phyloP scores from a whole-genome alignment of 495 filamentous ascomycete species.

The Penicillium lagena region DNA sequence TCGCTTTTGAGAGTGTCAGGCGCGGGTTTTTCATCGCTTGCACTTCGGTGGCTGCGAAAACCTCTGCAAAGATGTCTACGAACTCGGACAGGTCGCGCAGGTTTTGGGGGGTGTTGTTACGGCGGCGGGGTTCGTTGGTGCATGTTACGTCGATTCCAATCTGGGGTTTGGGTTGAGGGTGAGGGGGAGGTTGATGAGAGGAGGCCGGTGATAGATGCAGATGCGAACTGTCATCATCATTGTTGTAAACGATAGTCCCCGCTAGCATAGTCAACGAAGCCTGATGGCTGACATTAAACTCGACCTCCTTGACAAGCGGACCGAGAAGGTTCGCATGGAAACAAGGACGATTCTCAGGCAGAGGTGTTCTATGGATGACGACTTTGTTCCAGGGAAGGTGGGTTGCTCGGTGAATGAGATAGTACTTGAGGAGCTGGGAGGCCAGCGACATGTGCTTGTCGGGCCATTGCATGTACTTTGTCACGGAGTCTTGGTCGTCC shows the following conservation, averaged over 20 bases:
- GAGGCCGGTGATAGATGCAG: too few species aligned
- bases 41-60: conserved; percentile 59
- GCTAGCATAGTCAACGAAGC: conserved; percentile 66
- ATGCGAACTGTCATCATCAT: too few species aligned
- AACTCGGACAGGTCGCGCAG: conserved; percentile 57
- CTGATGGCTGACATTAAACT: conserved; percentile 90
- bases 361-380: conserved; percentile 49
- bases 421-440: conserved; percentile 74
- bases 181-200: too few species aligned
- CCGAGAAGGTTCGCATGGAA: conserved; percentile 14
- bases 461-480: conserved; percentile 29
- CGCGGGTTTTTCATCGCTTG: conserved; percentile 49
- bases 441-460: conserved; percentile 52
- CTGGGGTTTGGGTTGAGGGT: conserved; percentile 8
- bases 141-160: conserved; percentile 72
- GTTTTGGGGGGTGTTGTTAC: conserved; percentile 22
- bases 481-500: conserved; percentile 28
- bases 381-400: conserved; percentile 61
- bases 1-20: conserved; percentile 4
- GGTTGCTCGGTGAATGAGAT: conserved; percentile 57
- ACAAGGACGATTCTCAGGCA: conserved; percentile 59
- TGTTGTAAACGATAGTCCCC: conserved; percentile 25
- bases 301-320: conserved; percentile 24
- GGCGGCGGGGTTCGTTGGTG: conserved; percentile 49
- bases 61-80: conserved; percentile 72